Conservation (phyloP, 2,329 filamentous ascomycete species). For the Colletotrichum sp. region DNA sequence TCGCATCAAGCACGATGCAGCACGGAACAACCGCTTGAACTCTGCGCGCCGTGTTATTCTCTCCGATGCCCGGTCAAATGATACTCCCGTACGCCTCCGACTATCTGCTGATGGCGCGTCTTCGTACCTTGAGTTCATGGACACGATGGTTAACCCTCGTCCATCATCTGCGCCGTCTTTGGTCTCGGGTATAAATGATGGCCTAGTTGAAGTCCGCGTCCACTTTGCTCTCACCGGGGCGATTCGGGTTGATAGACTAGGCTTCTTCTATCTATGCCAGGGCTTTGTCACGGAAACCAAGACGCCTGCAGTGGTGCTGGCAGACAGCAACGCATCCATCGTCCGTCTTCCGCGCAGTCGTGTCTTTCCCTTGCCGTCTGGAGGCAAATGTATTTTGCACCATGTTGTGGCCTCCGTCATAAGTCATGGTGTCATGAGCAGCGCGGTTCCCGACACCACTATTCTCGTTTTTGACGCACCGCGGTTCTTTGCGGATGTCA, state of each 20-base stretch:
- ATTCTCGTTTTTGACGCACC: background rate
- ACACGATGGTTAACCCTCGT: background rate
- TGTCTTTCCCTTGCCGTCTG: background rate
- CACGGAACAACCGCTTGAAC: background rate
- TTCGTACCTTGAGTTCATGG: background rate
- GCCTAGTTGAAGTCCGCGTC: background rate
- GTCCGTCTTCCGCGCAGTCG: background rate
- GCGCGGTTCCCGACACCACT: background rate
- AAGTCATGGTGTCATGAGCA: background rate
- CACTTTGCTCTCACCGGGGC: background rate
- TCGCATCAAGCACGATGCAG: slow-evolving; percentile 3
- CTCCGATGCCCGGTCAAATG: background rate
- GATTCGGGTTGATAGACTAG: background rate
- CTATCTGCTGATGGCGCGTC: background rate
- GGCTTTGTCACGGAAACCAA: background rate
- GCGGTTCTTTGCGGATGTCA: background rate
- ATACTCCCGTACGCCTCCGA: background rate
- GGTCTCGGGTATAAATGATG: background rate
- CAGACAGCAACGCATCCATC: background rate
- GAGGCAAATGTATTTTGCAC: background rate
- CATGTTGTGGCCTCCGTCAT: background rate
- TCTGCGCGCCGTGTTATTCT: background rate
- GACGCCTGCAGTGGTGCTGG: background rate
- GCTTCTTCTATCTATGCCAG: background rate
- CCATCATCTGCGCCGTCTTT: background rate